Evolutionary conservation across 805 yeast species (phyloP), one percentile per base, ranked within the genome.

Genomic region (Phaffomyces opuntiae): DNA sequence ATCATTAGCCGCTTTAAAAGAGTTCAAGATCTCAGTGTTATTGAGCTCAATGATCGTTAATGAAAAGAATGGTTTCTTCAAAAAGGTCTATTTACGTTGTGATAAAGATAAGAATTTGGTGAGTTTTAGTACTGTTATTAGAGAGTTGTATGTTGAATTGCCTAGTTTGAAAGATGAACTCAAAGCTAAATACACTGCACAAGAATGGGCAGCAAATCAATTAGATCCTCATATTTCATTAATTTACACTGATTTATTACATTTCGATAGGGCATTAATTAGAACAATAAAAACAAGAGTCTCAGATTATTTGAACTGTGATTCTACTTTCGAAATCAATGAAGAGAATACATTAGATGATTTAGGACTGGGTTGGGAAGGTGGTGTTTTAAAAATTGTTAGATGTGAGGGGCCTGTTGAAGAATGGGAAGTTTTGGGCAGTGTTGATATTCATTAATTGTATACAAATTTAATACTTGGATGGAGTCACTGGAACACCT

Each of bases 221-320:
- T 86, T 69, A 57, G 78, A 75, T 43, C 95, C 95, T 1, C 95
- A 86, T 59, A 66, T 86, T 16, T 81, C 89, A 8, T 63, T 86
- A 45, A 80, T 80, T 6, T 86, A 86, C 61, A 79, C 88, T 9
- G 74, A 78, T 48, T 60, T 75, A 26, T 73, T 77, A 52, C 87
- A 87, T 9, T 74, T 87, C 13, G 81, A 81, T 51, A 81, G 73
- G 55, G 89, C 90, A 1, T 66, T 78, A 47, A 70, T 78, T 61
- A 70, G 79, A 41, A 78, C 85, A 3, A 75, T 85, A 29, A 77
- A 75, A 48, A 80, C 81, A 12, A 65, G 91, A 51, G 72, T 85
- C 6, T 78, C 74, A 54, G 91, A 85, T 59, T 74, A 78, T 36
- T 68, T 85, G 53, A 81, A 80, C 38, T 45, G 48, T 25, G 39